phyloP scores from a whole-genome alignment of 352 stramenopile species.

The Pythium vanterpoolii region DNA sequence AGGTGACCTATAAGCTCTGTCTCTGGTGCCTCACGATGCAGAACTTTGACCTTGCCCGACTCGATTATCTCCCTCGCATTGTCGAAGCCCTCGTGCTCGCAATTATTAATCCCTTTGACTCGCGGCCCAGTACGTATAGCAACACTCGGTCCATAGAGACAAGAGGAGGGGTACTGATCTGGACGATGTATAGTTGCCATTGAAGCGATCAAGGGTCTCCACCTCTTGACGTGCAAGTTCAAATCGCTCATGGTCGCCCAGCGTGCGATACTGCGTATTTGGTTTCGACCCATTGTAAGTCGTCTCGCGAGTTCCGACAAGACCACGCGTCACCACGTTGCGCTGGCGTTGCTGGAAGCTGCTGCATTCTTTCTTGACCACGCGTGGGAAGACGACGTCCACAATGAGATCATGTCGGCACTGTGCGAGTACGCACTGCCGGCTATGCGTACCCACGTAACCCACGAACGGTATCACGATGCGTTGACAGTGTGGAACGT shows the following conservation, averaged over 20 bases:
- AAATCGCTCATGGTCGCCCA: slow-evolving; percentile 32
- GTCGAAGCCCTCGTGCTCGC: slow-evolving; percentile 65
- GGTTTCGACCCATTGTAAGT: slow-evolving; percentile 49
- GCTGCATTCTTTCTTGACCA: not conserved
- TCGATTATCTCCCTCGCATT: slow-evolving; percentile 43
- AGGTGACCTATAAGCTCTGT: slow-evolving; percentile 65
- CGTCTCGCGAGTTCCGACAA: slow-evolving; percentile 48
- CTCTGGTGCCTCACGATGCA: slow-evolving; percentile 65
- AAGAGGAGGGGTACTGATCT: not conserved
- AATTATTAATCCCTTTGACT: slow-evolving; percentile 72
- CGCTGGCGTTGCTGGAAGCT: slow-evolving; percentile 49
- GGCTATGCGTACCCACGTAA: slow-evolving; percentile 52
- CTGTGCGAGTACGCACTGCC: slow-evolving; percentile 46
- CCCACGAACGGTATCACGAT: slow-evolving; percentile 35
- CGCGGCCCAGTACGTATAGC: slow-evolving; percentile 54
- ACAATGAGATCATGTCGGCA: slow-evolving; percentile 33
- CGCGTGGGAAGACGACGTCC: slow-evolving; percentile 14
- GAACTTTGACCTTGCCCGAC: slow-evolving; percentile 45
- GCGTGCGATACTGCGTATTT: slow-evolving; percentile 35
- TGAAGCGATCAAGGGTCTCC: slow-evolving; percentile 59
- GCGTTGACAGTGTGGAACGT: slow-evolving; percentile 58
- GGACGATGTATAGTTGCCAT: slow-evolving; percentile 42
- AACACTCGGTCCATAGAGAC: not conserved
- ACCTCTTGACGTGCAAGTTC: slow-evolving; percentile 51
- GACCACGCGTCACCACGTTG: slow-evolving; percentile 41